These are phyloP conservation scores for Solanum gracilifrons DNA, from an alignment of 257 asterid genomes.

Conservation along the genomic window DNA sequence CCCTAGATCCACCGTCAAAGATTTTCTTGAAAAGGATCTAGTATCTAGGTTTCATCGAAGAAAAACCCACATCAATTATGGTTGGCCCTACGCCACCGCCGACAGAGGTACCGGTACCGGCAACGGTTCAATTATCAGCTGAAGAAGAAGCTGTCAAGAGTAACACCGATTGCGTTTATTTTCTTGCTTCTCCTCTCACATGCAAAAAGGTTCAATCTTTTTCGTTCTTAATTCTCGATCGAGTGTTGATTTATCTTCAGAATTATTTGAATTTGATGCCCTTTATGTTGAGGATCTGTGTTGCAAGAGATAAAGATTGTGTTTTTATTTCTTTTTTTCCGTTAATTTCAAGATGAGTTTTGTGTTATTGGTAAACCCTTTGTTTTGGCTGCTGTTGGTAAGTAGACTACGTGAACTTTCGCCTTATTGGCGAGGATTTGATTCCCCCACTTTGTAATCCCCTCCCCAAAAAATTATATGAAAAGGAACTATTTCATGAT, in stretches of 20 bases:
- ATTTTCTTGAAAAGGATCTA: not conserved
- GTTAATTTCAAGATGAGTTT: not conserved
- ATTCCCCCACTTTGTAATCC: not conserved
- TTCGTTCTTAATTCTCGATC: not conserved
- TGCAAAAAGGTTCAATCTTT: constrained; percentile 40
- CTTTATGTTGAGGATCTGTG: not conserved
- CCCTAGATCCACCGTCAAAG: not conserved
- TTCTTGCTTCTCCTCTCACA: constrained; percentile 57
- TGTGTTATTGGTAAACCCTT: not conserved
- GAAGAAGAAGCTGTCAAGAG: constrained; percentile 46
- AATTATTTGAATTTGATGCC: not conserved
- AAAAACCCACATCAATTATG: not conserved
- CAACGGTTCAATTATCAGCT: constrained; percentile 4
- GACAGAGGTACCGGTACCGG: not conserved
- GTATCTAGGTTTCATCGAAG: not conserved
- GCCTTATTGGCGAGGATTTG: not conserved
- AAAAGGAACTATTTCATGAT: not conserved
- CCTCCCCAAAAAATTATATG: not conserved
- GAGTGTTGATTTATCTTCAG: not conserved
- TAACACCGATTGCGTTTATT: constrained; percentile 62
- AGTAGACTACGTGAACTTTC: not conserved
- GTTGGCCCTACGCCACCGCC: not conserved
- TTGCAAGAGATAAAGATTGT: not conserved
- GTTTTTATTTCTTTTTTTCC: not conserved
- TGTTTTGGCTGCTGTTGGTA: not conserved